Conservation (phyloP, 345 rosid genomes). For the Camelina neglecta region DNA sequence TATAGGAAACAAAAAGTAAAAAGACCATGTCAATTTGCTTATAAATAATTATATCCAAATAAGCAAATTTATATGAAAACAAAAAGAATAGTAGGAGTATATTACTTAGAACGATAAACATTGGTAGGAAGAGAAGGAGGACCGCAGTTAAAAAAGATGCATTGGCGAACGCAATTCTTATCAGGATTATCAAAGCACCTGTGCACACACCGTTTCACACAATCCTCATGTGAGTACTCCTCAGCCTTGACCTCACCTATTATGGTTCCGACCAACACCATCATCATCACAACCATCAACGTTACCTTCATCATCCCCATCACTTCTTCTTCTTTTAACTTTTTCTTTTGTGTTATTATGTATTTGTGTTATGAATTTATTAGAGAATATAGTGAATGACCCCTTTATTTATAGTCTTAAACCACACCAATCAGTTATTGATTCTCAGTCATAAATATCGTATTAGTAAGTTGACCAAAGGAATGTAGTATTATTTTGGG, state of each 20-base stretch:
- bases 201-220: neutral
- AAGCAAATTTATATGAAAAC: neutral
- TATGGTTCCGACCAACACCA: constrained; percentile 25
- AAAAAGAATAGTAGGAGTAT: neutral
- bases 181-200: neutral
- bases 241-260: neutral
- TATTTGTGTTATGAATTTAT: neutral
- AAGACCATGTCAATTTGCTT: neutral
- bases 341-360: neutral
- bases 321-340: neutral
- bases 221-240: neutral
- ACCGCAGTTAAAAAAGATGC: constrained; percentile 34
- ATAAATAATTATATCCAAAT: neutral
- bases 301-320: constrained; percentile 15
- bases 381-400: constrained; percentile 6
- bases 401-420: constrained; percentile 18
- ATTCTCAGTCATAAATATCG: neutral
- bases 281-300: constrained; percentile 27
- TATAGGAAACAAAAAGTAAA: neutral
- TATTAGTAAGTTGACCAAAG: neutral
- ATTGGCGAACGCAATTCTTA: constrained; percentile 14
- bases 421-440: neutral
- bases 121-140: constrained; percentile 25
- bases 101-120: constrained; percentile 22
- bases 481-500: neutral